Base-by-base conservation (phyloP, 108 stramenopile genomes). In the Asterionellopsis glacialis region DNA sequence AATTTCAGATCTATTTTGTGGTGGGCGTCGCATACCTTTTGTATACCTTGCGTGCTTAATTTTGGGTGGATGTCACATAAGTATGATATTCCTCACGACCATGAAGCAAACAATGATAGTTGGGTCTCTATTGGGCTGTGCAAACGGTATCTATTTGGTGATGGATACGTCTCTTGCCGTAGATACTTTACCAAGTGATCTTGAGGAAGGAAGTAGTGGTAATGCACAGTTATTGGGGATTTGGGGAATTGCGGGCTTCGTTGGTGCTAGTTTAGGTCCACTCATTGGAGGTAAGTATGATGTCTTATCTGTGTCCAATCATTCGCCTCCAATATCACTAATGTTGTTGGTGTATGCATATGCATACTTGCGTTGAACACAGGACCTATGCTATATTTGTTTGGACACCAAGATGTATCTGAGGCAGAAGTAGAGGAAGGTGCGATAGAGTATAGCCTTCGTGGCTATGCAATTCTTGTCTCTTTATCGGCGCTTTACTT, bases 151-250 rank as follows among this genome's bases (percentile, higher is more conserved):
- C 13, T 87, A 87, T 47, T 54, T 87, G 48, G 79, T 79, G 21
- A 82, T 87, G 85, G 85, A 87, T 55, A 86, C 80, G 22, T 67
- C 64, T 52, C 59, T 83, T 51, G 82, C 82, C 0, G 75, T 83
- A 18, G 82, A 83, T 64, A 77, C 82, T 1, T 59, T 83, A 12
- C 72, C 69, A 12, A 63, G 45, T 14, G 68, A 61, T 25, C 6
- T 24, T 15, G 54, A 63, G 11, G 63, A 65, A 27, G 67, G 67
- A 24, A 33, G 33, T 33, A 56, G 61, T 33, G 74, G 72, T 0
- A 59, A 66, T 55, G 84, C 84, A 28, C 81, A 79, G 38, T 54
- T 82, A 22, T 53, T 87, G 12, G 85, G 85, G 45, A 55, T 87
- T 38, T 87, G 85, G 85, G 84, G 84, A 45, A 79, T 87, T 13